phyloP scores from a whole-genome alignment of 169 alveolate genomes.

The Plasmodium sp. region DNA sequence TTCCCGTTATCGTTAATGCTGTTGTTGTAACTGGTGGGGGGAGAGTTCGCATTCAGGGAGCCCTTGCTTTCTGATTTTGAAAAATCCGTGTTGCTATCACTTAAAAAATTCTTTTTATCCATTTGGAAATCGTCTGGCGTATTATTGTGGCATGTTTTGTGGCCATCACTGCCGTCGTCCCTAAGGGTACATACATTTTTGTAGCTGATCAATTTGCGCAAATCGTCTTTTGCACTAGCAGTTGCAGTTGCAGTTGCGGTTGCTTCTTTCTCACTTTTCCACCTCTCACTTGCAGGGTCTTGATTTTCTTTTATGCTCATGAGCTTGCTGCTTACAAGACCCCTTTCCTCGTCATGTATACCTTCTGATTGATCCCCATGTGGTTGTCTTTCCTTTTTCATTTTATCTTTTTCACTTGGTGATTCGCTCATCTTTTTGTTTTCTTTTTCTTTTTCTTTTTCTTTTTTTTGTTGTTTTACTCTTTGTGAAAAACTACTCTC shows the following conservation, averaged over 20 bases:
- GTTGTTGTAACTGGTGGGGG: neutral
- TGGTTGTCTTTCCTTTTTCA: slow-evolving; percentile 16
- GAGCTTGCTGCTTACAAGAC: neutral
- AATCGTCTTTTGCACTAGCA: neutral
- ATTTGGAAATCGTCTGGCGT: neutral
- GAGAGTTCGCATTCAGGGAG: neutral
- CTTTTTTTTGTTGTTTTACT: neutral
- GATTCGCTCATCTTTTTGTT: slow-evolving; percentile 5
- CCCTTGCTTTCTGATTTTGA: neutral
- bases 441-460: neutral
- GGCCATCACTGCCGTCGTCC: neutral
- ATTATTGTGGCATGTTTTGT: neutral
- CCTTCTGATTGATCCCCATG: neutral
- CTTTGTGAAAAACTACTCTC: neutral
- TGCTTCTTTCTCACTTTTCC: neutral
- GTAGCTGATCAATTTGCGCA: neutral
- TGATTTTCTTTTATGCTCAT: neutral
- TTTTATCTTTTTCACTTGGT: slow-evolving; percentile 7
- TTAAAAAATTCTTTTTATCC: neutral
- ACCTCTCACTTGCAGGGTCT: neutral
- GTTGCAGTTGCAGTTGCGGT: neutral
- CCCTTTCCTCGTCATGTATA: neutral
- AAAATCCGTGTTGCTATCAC: neutral
- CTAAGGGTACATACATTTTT: neutral
- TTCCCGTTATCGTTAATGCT: neutral